phyloP scores from a whole-genome alignment of 1,139 yeast species.

The Geotrichum australiense region DNA sequence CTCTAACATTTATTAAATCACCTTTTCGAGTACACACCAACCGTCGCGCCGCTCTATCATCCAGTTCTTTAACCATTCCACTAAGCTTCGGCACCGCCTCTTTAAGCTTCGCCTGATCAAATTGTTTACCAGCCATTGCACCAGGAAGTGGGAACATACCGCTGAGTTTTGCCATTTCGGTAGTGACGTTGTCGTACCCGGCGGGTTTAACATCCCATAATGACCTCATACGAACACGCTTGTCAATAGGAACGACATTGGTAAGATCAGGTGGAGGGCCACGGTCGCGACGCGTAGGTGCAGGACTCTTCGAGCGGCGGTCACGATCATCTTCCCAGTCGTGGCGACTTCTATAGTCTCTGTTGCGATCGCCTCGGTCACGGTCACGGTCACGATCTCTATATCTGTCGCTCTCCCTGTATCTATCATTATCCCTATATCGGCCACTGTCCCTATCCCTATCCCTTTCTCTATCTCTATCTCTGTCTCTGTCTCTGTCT shows the following conservation, averaged over 20 bases:
- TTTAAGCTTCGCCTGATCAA: neutral
- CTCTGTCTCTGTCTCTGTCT: slow-evolving; percentile 17
- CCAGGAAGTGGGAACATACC: slow-evolving; percentile 81
- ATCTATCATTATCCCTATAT: slow-evolving; percentile 22
- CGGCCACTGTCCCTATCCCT: slow-evolving; percentile 22
- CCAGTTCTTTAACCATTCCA: neutral
- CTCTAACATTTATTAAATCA: neutral
- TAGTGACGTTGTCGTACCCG: slow-evolving; percentile 70
- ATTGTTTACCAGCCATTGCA: slow-evolving; percentile 41
- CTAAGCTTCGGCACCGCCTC: neutral
- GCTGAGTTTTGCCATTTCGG: slow-evolving; percentile 73
- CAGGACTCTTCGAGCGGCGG: slow-evolving; percentile 18
- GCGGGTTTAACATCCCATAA: slow-evolving; percentile 71
- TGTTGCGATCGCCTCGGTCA: slow-evolving; percentile 18
- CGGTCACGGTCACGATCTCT: slow-evolving; percentile 20
- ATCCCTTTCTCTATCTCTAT: slow-evolving; percentile 15
- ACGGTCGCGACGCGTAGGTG: slow-evolving; percentile 18
- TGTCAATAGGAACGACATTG: slow-evolving; percentile 39
- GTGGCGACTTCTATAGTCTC: slow-evolving; percentile 18
- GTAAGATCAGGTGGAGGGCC: slow-evolving; percentile 27
- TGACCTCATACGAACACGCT: slow-evolving; percentile 43
- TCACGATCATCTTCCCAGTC: slow-evolving; percentile 18
- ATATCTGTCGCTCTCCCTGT: slow-evolving; percentile 18
- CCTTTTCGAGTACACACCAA: neutral
- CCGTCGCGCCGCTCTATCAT: neutral